phyloP scores from a whole-genome alignment of 2,329 filamentous ascomycete species.

The Xylaria sp. region DNA sequence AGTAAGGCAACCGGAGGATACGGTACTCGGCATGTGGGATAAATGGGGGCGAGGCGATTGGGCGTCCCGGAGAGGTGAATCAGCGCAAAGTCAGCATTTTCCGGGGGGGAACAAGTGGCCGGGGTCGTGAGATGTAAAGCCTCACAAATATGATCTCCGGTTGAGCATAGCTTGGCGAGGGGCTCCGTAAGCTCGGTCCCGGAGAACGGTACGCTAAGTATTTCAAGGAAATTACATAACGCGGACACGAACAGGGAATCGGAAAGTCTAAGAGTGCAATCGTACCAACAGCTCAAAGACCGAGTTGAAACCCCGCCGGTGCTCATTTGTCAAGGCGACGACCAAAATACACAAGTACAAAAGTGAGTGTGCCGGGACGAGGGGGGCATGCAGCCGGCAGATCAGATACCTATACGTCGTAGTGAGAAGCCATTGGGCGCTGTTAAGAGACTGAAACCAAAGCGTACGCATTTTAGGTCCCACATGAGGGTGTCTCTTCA shows the following conservation, averaged over 20 bases:
- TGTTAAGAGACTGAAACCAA: too few relatives aligned
- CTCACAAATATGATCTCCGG: background rate
- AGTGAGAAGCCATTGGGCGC: background rate
- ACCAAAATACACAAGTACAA: background rate
- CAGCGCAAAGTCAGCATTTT: background rate
- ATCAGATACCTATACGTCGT: background rate
- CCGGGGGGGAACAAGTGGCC: background rate
- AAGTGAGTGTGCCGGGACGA: background rate
- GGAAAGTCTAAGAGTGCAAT: background rate
- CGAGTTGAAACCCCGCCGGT: background rate
- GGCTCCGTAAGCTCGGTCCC: slow-evolving; percentile 11
- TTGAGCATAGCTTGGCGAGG: background rate
- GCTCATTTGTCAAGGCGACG: background rate
- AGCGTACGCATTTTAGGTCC: background rate
- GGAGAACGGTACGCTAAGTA: background rate
- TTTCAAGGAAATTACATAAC: background rate
- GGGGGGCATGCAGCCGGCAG: background rate
- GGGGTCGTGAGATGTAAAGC: background rate
- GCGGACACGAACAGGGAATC: background rate
- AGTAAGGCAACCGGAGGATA: background rate
- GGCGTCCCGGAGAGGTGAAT: background rate
- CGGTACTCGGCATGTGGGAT: background rate
- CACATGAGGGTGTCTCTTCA: background rate
- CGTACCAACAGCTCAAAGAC: background rate
- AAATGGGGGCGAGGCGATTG: background rate